Base-by-base conservation (phyloP, 192 early-diverging fungal genomes). In the Coemansia sp. region DNA sequence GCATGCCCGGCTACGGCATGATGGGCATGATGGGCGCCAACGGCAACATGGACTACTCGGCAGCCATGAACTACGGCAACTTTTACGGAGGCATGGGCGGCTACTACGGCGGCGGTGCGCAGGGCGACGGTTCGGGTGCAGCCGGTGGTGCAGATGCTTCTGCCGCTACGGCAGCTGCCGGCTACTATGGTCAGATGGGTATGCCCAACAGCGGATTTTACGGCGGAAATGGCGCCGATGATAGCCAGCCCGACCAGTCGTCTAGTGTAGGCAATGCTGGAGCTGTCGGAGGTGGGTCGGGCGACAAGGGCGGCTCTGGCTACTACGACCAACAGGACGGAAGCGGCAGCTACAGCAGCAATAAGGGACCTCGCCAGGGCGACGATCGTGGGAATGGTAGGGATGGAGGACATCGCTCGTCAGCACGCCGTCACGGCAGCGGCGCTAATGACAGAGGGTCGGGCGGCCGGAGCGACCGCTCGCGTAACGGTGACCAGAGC, bases 181-280 rank as follows among this genome's bases (percentile, higher is more conserved):
- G 63, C 6, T 75, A 75, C 70, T 76, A 76, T 61, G 74, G 44
- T 33, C 79, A 81, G 62, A 69, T 72, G 63, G 33, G 42, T 48
- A 79, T 79, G 77, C 61, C 67, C 40, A 68, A 37, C 21, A 51
- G 48, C 59, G 79, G 67, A 31, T 81, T 65, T 62, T 81, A 81
- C 33, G 68, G 64, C 67, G 67, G 45, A 41, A 48, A 40, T n/a
- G 54, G 64, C 6, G 21, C 37, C 7, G 64, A 66, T 10, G 79
- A 67, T 13, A 64, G 51, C 64, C 79, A 72, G 37, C 67, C 46
- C 48, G 70, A 75, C 53, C 61, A 59, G n/a, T 64, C 73, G 39
- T 56, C 24, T 6, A 59, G 39, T 17, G 63, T 16, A 9, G 67
- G 16, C 57, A 31, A 41, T 37, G 21, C 57, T 19, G 59, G 56